Conservation (phyloP, 202 grass and related monocot genomes). For the Digitaria exilis region DNA sequence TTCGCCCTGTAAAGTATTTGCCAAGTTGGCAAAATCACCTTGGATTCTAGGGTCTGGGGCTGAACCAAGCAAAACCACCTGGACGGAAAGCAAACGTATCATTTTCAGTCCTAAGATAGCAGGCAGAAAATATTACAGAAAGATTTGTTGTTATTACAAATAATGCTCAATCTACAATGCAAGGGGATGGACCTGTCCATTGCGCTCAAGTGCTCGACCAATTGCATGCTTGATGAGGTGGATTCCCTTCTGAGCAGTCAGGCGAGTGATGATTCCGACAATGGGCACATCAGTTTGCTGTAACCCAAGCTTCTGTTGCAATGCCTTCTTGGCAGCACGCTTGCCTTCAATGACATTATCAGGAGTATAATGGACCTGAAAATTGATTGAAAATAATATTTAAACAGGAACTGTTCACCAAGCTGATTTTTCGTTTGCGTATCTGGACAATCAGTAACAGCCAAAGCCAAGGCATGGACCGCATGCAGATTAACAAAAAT, state of each 20-base stretch:
- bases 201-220: slow-evolving; percentile 54
- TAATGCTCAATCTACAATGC: background rate
- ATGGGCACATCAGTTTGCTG: slow-evolving; percentile 72
- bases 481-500: slow-evolving; percentile 2
- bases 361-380: slow-evolving; percentile 70
- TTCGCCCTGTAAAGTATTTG: slow-evolving; percentile 63
- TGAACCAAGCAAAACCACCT: slow-evolving; percentile 94
- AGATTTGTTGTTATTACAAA: background rate
- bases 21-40: slow-evolving; percentile 72
- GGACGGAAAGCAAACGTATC: slow-evolving; percentile 1
- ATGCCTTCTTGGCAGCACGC: slow-evolving; percentile 75
- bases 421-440: no score
- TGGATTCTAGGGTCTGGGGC: slow-evolving; percentile 83
- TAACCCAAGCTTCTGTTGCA: slow-evolving; percentile 87
- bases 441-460: slow-evolving; percentile 1
- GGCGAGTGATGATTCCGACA: slow-evolving; percentile 74
- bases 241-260: slow-evolving; percentile 94
- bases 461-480: background rate
- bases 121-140: background rate
- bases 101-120: slow-evolving; percentile 6
- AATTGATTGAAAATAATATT: slow-evolving; percentile 25
- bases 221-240: slow-evolving; percentile 94
- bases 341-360: slow-evolving; percentile 87
- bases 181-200: slow-evolving; percentile 62
- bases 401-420: background rate